A percentile compares a stretch with the other conserved stretches of the same genome.
Evolutionary conservation across 1,284 basidiomycete species (phyloP).

Genomic region (Leccinum subspadiceum): DNA sequence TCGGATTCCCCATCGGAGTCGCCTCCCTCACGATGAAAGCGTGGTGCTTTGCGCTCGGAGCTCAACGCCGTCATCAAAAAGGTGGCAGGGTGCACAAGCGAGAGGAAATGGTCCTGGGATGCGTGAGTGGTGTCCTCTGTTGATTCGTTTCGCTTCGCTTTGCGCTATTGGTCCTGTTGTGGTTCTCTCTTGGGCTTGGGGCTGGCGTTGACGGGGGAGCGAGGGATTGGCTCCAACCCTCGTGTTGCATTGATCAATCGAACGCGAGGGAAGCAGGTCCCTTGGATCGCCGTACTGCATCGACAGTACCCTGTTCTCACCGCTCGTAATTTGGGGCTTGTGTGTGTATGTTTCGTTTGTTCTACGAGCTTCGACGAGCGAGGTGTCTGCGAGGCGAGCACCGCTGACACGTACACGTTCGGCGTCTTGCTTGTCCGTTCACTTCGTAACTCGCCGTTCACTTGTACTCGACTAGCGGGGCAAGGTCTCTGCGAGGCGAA

Average conservation of each 20-base stretch:
- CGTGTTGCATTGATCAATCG: constrained; percentile 14
- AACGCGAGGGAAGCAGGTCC: constrained; percentile 17
- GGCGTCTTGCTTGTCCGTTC: constrained; percentile 14
- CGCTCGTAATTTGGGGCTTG: constrained; percentile 1
- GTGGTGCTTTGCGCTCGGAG: constrained; percentile 51
- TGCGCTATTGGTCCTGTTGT: not conserved
- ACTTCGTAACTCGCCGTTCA: constrained; percentile 1
- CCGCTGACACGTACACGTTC: constrained; percentile 6
- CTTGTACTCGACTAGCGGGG: constrained; percentile 1
- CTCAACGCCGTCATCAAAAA: constrained; percentile 53
- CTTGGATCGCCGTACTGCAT: not conserved
- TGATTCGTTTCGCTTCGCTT: not conserved
- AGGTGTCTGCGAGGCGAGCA: constrained; percentile 19
- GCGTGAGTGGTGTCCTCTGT: constrained; percentile 40
- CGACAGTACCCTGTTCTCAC: constrained; percentile 5
- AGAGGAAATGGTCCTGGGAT: constrained; percentile 62
- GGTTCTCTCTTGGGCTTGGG: constrained; percentile 1
- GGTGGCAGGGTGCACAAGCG: constrained; percentile 61
- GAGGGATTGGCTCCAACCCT: not conserved
- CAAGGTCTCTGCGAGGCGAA: constrained; percentile 24
- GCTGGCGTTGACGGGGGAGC: not conserved
- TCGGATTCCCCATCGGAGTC: constrained; percentile 45
- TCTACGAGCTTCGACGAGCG: constrained; percentile 13
- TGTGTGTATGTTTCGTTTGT: constrained; percentile 1
- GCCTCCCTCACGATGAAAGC: constrained; percentile 40